Evolutionary conservation across 208 protist species (phyloP), one percentile per base, ranked within the genome.

Genomic region (Trypanosoma rangeli): DNA sequence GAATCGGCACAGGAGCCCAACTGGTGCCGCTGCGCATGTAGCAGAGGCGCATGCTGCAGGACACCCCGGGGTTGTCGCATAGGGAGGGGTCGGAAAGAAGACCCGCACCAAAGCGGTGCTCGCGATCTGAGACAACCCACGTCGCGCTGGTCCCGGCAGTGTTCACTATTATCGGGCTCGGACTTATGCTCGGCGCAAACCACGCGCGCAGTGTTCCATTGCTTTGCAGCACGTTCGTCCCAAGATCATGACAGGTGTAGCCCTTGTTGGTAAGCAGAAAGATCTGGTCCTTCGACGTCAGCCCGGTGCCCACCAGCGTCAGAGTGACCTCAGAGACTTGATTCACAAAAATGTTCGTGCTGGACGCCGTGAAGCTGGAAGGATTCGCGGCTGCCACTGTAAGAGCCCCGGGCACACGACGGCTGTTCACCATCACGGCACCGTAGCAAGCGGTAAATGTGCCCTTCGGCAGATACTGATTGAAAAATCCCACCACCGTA

Each of bases 241-340:
- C 77, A 56, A 95, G 82, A 78, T 94, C 87, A 79, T 97, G 92
- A 76, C 92, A 97, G 44, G 73, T 80, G 77, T 84, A 91, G 66
- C 83, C 82, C n/a, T 62, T 82, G n/a, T 56, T 66, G 0, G 92
- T 78, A 26, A 97, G 65, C 13, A 97, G 55, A 64, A 97, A 94
- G 48, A 85, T 79, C 46, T 79, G 53, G 66, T 95, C 92, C 13
- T 50, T 16, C 24, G 50, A 62, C 35, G 44, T 44, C 20, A 97
- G 86, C n/a, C 70, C 71, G 22, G 68, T 86, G 39, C 92, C 92
- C 39, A 67, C 74, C 62, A 97, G 76, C 54, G 71, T 71, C 35
- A 97, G 59, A 5, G 71, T 74, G 57, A 86, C 90, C 69, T 90
- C 66, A 10, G 74, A 79, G 42, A 57, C 79, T 69, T 97, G 89